A percentile compares a stretch with the other conserved stretches of the same genome.
phyloP scores from a whole-genome alignment of 805 yeast genomes.

The Barnettozyma vustinii region DNA sequence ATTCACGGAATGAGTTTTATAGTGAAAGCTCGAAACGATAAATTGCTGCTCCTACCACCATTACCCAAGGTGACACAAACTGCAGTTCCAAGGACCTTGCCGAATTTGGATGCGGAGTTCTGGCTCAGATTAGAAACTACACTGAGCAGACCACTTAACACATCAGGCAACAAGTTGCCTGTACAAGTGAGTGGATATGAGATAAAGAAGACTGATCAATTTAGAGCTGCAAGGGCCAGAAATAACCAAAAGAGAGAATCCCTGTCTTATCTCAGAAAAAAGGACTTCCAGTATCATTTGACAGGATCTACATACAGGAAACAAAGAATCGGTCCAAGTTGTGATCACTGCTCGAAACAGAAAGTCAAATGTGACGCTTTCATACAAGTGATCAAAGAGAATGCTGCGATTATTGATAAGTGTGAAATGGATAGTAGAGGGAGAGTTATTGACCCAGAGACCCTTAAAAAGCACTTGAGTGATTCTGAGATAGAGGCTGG shows the following conservation, averaged over 20 bases:
- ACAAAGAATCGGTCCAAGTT: conserved; percentile 10
- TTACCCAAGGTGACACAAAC: neutral
- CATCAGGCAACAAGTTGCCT: no score
- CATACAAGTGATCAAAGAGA: conserved; percentile 1
- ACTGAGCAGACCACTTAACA: neutral
- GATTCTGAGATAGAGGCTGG: conserved; percentile 1
- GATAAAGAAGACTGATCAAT: neutral
- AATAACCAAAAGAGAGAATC: neutral
- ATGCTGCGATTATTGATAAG: neutral
- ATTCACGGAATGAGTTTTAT: neutral
- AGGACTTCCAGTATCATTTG: conserved; percentile 17
- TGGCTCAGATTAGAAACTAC: neutral
- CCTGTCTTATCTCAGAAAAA: conserved; percentile 26
- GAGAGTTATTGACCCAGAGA: neutral
- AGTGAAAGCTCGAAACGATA: neutral
- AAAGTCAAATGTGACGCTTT: conserved; percentile 11
- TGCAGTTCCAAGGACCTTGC: neutral
- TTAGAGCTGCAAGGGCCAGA: neutral
- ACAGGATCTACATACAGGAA: conserved; percentile 6
- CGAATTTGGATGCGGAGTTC: neutral
- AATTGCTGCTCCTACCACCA: neutral
- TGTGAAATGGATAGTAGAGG: neutral
- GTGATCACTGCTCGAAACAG: conserved; percentile 6
- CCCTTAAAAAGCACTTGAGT: neutral
- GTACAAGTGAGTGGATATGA: neutral